Evolutionary conservation across 2,329 filamentous ascomycete genomes (phyloP).

Genomic region (Chrysoporthe cubensis): DNA sequence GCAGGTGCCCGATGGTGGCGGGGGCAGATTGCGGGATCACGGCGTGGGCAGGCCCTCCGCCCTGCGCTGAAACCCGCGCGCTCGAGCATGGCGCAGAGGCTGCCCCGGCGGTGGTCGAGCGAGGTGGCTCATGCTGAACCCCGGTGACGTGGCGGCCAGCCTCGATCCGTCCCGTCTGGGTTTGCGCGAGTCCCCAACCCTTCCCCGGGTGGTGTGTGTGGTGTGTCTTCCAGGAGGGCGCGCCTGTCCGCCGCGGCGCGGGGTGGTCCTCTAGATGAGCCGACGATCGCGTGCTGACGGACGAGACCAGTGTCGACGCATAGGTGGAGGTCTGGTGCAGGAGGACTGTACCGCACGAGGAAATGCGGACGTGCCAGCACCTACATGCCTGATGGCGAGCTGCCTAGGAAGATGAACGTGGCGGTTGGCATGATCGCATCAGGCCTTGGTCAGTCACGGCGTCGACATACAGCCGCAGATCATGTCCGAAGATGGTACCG

Average conservation of each 20-base stretch:
- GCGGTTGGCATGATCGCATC: not conserved
- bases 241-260: not conserved
- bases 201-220: not conserved
- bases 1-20: slow-evolving; percentile 21
- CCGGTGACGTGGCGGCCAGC: slow-evolving; percentile 7
- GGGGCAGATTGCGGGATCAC: slow-evolving; percentile 23
- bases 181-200: not conserved
- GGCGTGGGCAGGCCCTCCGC: slow-evolving; percentile 16
- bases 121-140: slow-evolving; percentile 7
- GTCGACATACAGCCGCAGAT: too few relatives aligned
- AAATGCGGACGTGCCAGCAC: not conserved
- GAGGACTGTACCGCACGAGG: not conserved
- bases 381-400: not conserved
- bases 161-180: not conserved
- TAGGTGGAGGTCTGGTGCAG: not conserved
- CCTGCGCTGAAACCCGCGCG: slow-evolving; percentile 5
- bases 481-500: too few relatives aligned
- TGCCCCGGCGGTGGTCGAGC: not conserved
- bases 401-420: not conserved
- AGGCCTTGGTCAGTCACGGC: not conserved
- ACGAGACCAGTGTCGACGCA: not conserved
- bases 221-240: too few relatives aligned
- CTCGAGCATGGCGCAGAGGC: slow-evolving; percentile 16
- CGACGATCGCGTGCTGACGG: not conserved
- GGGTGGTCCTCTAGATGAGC: not conserved